A percentile compares a stretch with the other conserved stretches of the same genome.
Evolutionary conservation across 306 rosid genomes (phyloP).

Genomic region (Prunus mongolica): DNA sequence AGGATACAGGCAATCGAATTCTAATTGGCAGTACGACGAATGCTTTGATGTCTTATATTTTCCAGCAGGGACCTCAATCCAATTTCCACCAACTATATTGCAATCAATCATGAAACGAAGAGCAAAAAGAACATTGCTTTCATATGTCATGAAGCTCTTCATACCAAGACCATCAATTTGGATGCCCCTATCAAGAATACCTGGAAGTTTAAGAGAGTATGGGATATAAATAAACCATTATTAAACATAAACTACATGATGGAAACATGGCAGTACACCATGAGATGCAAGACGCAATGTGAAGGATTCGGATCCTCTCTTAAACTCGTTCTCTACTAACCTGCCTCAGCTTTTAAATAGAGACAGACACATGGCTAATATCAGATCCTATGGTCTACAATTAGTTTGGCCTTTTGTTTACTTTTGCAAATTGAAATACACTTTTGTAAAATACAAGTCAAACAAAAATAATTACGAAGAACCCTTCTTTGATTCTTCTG

Average conservation of each 20-base stretch:
- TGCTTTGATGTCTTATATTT: conserved; percentile 54
- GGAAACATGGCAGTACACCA: neutral
- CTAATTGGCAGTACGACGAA: conserved; percentile 78
- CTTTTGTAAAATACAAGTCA: too few species aligned
- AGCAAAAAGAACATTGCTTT: conserved; percentile 97
- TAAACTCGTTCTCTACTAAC: too few species aligned
- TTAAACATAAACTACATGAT: conserved; percentile 11
- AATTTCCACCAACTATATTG: conserved; percentile 89
- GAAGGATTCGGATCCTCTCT: too few species aligned
- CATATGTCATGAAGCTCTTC: conserved; percentile 91
- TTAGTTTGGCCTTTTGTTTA: too few species aligned
- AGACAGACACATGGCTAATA: too few species aligned
- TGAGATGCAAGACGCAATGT: neutral
- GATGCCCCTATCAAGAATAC: conserved; percentile 94
- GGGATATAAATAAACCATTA: conserved; percentile 1
- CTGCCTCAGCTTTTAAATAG: too few species aligned
- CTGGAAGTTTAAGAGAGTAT: conserved; percentile 42
- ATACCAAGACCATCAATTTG: conserved; percentile 83
- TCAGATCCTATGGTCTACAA: too few species aligned
- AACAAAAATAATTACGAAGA: too few species aligned
- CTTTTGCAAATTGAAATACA: too few species aligned
- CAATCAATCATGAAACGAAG: conserved; percentile 97
- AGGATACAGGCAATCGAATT: conserved; percentile 95
- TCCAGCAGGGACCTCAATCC: conserved; percentile 90
- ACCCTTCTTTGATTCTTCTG: too few species aligned